Evolutionary conservation across 768 basidiomycete species (phyloP).

Genomic region (Butyriboletus loyo): DNA sequence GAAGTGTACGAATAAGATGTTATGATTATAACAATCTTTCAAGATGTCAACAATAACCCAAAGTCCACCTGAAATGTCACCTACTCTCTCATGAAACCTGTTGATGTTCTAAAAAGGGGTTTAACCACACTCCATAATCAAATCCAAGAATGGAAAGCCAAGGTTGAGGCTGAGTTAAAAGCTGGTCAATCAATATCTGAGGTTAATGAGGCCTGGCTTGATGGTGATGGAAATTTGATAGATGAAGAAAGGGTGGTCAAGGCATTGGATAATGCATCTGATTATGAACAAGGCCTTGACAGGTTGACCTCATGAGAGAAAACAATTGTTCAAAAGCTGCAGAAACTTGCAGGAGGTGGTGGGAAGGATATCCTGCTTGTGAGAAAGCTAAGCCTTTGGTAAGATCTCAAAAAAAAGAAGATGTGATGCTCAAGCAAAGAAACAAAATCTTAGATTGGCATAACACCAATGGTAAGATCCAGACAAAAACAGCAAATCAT

Average conservation of each 20-base stretch:
- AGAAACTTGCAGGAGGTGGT: neutral
- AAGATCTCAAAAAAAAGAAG: too few species aligned
- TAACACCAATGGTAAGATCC: slow-evolving; percentile 29
- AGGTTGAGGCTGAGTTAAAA: slow-evolving; percentile 4
- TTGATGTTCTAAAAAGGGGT: slow-evolving; percentile 17
- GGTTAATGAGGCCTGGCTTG: slow-evolving; percentile 21
- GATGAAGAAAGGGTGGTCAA: neutral
- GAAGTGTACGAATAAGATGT: too few species aligned
- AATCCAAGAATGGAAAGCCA: slow-evolving; percentile 3
- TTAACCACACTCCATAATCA: slow-evolving; percentile 11
- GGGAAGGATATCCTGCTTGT: too few species aligned
- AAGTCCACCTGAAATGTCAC: too few species aligned
- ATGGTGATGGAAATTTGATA: neutral
- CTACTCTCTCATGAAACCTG: slow-evolving; percentile 34
- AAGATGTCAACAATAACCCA: too few species aligned
- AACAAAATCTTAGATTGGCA: neutral
- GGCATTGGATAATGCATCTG: neutral
- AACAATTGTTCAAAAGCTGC: neutral
- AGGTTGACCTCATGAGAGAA: neutral
- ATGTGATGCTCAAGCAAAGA: too few species aligned
- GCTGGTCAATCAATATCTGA: slow-evolving; percentile 9
- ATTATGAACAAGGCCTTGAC: slow-evolving; percentile 9
- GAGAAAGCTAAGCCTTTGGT: neutral
- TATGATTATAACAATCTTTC: too few species aligned
- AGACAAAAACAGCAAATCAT: slow-evolving; percentile 29